Base-by-base conservation (phyloP, 2,329 filamentous ascomycete genomes). In the Diaporthe helianthi region DNA sequence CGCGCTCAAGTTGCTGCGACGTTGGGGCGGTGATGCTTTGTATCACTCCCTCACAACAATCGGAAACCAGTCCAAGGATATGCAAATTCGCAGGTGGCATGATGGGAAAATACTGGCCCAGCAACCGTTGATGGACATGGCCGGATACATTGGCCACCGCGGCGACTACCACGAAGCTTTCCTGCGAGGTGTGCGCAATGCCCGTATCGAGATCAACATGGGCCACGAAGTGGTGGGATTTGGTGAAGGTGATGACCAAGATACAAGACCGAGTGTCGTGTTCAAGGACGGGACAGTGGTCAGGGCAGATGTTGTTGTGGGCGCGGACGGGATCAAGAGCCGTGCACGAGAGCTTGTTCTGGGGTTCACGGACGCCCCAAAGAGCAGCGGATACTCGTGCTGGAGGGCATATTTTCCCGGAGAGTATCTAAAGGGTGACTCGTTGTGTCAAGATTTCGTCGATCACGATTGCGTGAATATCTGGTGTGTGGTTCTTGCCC, bases 351-450 rank as follows among this genome's bases (percentile, higher is more conserved):
- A 82, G 67, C 78, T 86, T 1, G 84, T 87, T 4, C 79, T 87
- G 4, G 85, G 85, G 1, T 85, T 85, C 38, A 79, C 81, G 47
- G 84, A 86, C 70, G 83, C 83, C 58, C 84, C 84, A 0, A 85
- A 86, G 73, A 83, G 82, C 41, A 83, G 81, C 65, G 85, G 85
- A 0, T 87, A 86, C 72, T 84, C 85, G 1, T 85, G 85, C 52
- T 87, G 83, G 77, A 78, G 85, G 29, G 83, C 85, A 0, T 86
- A 82, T 67, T 80, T 81, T 69, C 77, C 79, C 19, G 77, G 80
- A 4, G 72, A 76, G 10, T 75, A 80, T 49, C 74, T 82, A 19
- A 76, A 73, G 41, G 75, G 78, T 10, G 77, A 80, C 46, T 76
- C 77, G 4, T 53, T 77, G 26, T 82, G 80, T 69, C 76, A 78